Base-by-base conservation (phyloP, 108 stramenopile species). In the Pseudonitzschia pungens region DNA sequence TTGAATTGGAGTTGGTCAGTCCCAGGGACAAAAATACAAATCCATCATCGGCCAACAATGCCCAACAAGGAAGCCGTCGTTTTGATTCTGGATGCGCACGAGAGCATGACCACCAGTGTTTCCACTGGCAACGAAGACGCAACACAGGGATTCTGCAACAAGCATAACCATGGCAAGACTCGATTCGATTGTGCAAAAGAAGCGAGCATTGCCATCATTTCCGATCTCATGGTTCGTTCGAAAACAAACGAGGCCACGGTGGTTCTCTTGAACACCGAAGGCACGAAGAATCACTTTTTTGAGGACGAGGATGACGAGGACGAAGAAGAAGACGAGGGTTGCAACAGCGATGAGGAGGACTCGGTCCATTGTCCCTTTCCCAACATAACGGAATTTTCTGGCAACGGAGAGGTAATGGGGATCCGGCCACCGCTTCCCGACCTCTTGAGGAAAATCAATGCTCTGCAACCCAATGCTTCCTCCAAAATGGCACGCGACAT, bases 11-110 rank as follows among this genome's bases (percentile, higher is more conserved):
- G 36, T 36, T 2, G 10, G n/a, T 54, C 24, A 14, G n/a, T 54
- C 53, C 53, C n/a, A 21, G 53, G 53, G 15, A 24, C 53, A n/a
- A n/a, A n/a, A n/a, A n/a, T n/a, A n/a, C n/a, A n/a, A n/a, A 54
- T 24, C 53, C 53, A 54, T 24, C 0, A 54, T 8, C 15, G 15
- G 10, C 57, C n/a, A n/a, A 31, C 29, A 21, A 62, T 62, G 60
- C 33, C 60, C 36, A 55, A 2, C 54, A 93, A 91, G 76, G 85
- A 93, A 79, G 90, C 90, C 0, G 84, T 90, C 22, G 82, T 91
- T 0, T 84, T 88, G 68, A 71, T 91, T 28, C 58, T 93, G 56
- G 92, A 93, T 65, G 65, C 90, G 33, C 82, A 78, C 65, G 73
- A 77, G 52, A 75, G 88, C 62, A 93, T 93, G 92, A 45, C 2